Percentiles rank a stretch among this genome's conserved stretches.
Conservation (phyloP, 169 alveolate species). For the Neospora caninum region DNA sequence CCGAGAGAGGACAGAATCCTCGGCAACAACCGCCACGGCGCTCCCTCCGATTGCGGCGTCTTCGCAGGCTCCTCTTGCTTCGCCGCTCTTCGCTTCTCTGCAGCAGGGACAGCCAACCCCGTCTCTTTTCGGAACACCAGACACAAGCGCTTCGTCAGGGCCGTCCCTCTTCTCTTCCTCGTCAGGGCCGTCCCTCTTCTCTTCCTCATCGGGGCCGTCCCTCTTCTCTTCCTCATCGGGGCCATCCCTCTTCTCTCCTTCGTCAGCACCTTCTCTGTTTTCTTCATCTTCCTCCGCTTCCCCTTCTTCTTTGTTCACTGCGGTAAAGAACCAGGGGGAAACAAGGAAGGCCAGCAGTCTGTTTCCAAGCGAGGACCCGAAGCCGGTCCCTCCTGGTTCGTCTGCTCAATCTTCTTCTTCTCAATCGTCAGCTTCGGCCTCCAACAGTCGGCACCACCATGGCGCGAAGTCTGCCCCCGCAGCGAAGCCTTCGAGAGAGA, state of each 20-base stretch:
- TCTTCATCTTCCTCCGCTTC: background rate
- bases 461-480: background rate
- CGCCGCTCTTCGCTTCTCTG: background rate
- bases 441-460: background rate
- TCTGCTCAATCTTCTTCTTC: background rate
- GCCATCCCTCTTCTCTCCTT: background rate
- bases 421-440: too few species aligned
- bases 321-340: too few species aligned
- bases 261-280: background rate
- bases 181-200: background rate
- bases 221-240: background rate
- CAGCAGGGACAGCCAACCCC: background rate
- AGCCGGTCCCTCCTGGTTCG: background rate
- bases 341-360: too few species aligned
- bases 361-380: background rate
- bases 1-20: background rate
- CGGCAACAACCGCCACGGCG: background rate
- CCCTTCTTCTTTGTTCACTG: background rate
- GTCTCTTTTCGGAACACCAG: background rate
- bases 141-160: background rate
- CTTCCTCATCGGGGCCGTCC: background rate
- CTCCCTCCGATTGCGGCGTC: background rate
- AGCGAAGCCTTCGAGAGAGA: background rate
- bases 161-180: background rate
- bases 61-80: background rate